Base-by-base conservation (phyloP, 768 basidiomycete genomes). In the Tulasnella sp. region DNA sequence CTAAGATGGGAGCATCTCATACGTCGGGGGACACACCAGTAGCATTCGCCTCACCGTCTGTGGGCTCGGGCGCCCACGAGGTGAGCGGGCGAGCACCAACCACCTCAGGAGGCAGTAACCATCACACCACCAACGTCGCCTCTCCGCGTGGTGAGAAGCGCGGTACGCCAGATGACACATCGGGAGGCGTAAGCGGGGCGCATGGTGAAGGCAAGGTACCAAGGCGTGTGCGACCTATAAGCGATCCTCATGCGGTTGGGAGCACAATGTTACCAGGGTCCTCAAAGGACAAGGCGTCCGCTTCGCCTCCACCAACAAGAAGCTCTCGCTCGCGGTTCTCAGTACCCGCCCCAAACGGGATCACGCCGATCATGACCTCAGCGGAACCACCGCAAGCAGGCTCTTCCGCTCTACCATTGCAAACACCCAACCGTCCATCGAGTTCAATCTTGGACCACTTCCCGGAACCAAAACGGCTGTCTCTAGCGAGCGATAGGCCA, bases 401-500 rank as follows among this genome's bases (percentile, higher is more conserved):
- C 44, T 44, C 8, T 20, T 58, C 78, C 40, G n/a, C 69, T 24
- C 37, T 40, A 18, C 6, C 78, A n/a, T 22, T 69, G 24, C 31
- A 60, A 34, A 34, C n/a, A 42, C 78, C 54, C 42, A 37, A 41
- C 74, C 44, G 22, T 18, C 34, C 20, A 37, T 28, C 48, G n/a
- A 46, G 40, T 12, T 48, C 46, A n/a, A 48, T 77, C 24, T 8
- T 60, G 18, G 46, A 44, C 48, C 16, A n/a, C 28, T 50, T 79
- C 31, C 78, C 78, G 7, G 78, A 79, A n/a, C 82, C 79, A 6
- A 83, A 80, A 81, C 83, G 80, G 24, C 60, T 80, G 60, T 87
- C 85, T 75, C 89, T 87, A 81, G 87, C 87, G 0, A 88, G 89
- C 18, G 88, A 88, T 0, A 90, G 92, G 6, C 91, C 91, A 46